phyloP scores from a whole-genome alignment of 1,284 basidiomycete species.

The Earliella scabrosa region DNA sequence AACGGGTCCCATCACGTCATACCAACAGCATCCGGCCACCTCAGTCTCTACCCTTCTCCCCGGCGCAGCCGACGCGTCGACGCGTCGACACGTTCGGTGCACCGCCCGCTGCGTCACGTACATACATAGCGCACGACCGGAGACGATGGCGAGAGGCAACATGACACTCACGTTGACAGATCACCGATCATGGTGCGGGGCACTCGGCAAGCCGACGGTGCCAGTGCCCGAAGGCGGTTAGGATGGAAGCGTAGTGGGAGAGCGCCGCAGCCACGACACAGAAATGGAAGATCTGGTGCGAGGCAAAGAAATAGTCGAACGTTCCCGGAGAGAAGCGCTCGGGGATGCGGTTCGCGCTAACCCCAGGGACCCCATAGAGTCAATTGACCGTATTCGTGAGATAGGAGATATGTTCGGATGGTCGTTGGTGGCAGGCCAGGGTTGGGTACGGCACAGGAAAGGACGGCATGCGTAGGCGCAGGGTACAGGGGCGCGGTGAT shows the following conservation, averaged over 20 bases:
- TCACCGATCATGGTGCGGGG: constrained; percentile 1
- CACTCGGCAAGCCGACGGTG: constrained; percentile 42
- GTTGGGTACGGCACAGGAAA: not conserved
- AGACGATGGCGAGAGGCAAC: not conserved
- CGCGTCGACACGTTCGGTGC: not conserved
- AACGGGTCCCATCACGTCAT: not conserved
- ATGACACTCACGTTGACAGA: not conserved
- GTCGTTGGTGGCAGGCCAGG: not conserved
- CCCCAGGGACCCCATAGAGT: not conserved
- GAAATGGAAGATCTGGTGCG: constrained; percentile 88
- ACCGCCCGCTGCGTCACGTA: not conserved
- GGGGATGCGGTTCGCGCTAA: constrained; percentile 81
- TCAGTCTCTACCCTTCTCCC: not conserved
- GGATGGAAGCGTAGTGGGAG: constrained; percentile 70
- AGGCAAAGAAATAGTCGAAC: constrained; percentile 82
- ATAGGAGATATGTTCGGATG: not conserved
- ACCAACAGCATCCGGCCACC: not conserved
- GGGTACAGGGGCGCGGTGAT: not conserved
- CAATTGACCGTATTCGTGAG: not conserved
- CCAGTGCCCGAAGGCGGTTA: constrained; percentile 61
- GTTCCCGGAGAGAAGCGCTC: constrained; percentile 79
- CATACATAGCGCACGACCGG: not conserved
- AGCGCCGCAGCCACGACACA: constrained; percentile 82
- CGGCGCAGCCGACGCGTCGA: not conserved
- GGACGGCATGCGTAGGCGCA: not conserved